phyloP scores from a whole-genome alignment of 768 basidiomycete species.

The Asterophora lycoperdoides region DNA sequence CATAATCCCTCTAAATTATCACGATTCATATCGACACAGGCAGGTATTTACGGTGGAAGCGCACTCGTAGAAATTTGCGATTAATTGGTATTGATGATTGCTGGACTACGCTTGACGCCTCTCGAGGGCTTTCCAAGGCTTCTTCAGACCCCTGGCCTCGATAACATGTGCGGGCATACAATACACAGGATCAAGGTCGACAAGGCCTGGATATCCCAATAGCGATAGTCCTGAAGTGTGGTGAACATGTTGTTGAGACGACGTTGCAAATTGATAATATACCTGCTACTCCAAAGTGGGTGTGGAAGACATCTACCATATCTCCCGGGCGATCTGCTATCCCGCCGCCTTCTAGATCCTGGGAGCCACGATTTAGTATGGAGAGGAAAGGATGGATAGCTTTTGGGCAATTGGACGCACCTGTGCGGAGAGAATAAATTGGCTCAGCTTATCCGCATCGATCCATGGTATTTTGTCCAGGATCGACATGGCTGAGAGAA shows the following conservation, averaged over 20 bases:
- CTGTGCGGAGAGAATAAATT: conserved; percentile 88
- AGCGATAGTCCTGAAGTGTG: conserved; percentile 67
- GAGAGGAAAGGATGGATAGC: neutral
- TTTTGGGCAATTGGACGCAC: conserved; percentile 30
- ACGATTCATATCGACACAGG: too few relatives aligned
- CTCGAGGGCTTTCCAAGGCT: conserved; percentile 57
- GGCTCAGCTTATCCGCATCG: conserved; percentile 67
- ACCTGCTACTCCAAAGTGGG: conserved; percentile 88
- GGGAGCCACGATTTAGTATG: conserved; percentile 10
- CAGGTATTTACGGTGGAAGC: too few relatives aligned
- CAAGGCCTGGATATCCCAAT: conserved; percentile 79
- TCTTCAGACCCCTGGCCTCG: conserved; percentile 63
- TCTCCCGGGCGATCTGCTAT: conserved; percentile 93
- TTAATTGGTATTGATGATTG: too few relatives aligned
- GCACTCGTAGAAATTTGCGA: too few relatives aligned
- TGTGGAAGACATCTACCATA: conserved; percentile 97
- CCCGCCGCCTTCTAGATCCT: conserved; percentile 90
- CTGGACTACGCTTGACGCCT: conserved; percentile 24
- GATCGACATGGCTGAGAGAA: conserved; percentile 84
- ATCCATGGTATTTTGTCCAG: conserved; percentile 85
- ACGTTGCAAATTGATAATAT: conserved; percentile 8
- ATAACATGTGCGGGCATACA: conserved; percentile 88
- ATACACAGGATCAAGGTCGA: conserved; percentile 89
- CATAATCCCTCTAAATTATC: too few relatives aligned
- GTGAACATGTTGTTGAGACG: neutral